A percentile compares a stretch with the other conserved stretches of the same genome.
Evolutionary conservation across 2,329 filamentous ascomycete species (phyloP).

Genomic region (Didymellaceae sp.): DNA sequence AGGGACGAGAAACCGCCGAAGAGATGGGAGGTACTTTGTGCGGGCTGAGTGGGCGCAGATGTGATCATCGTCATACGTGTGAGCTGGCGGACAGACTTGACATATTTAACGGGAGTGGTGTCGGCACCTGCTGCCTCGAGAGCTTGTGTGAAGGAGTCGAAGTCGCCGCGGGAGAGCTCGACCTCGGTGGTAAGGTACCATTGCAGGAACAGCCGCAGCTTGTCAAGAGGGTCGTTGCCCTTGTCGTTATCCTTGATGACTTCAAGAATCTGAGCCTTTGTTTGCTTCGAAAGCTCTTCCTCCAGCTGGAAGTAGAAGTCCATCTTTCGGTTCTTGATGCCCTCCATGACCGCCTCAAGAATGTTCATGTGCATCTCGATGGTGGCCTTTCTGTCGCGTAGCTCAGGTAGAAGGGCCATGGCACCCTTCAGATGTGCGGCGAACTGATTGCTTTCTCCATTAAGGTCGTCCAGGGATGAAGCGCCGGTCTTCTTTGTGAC

Average conservation of each 20-base stretch:
- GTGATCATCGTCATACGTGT: conserved; percentile 99
- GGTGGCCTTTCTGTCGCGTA: conserved; percentile 81
- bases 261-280: conserved; percentile 86
- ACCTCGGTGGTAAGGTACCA: conserved; percentile 90
- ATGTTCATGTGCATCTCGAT: conserved; percentile 99
- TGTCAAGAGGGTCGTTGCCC: conserved; percentile 84
- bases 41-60: conserved; percentile 73
- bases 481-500: conserved; percentile 96
- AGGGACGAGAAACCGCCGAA: conserved; percentile 94
- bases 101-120: conserved; percentile 78
- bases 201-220: conserved; percentile 92
- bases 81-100: conserved; percentile 82
- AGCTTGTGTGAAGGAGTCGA: conserved; percentile 85
- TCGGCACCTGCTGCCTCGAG: conserved; percentile 78
- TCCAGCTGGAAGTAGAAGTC: conserved; percentile 97
- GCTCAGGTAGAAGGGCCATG: conserved; percentile 88
- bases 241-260: conserved; percentile 81
- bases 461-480: conserved; percentile 88
- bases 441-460: conserved; percentile 85
- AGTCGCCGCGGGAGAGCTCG: conserved; percentile 81
- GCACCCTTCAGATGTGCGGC: conserved; percentile 95
- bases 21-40: conserved; percentile 74
- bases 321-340: conserved; percentile 92
- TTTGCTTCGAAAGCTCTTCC: conserved; percentile 89
- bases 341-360: conserved; percentile 76